Evolutionary conservation across 257 asterid genomes (phyloP).

Genomic region (Nicotiana undulata): DNA sequence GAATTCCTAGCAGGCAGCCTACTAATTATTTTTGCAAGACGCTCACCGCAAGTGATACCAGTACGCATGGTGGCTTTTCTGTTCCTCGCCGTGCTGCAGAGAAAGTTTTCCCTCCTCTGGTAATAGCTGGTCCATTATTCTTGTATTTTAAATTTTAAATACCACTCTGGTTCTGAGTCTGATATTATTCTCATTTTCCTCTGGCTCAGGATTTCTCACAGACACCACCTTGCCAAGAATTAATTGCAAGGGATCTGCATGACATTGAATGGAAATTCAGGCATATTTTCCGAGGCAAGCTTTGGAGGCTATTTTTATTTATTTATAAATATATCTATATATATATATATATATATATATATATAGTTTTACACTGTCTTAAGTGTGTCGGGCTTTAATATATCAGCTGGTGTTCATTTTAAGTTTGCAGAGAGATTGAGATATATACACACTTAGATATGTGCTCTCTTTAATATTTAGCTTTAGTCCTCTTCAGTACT

Average conservation of each 20-base stretch:
- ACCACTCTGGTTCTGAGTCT: background rate
- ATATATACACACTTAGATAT: background rate
- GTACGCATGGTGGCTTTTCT: constrained; percentile 99
- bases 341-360: too few relatives aligned
- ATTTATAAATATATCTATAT: too few relatives aligned
- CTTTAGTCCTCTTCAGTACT: background rate
- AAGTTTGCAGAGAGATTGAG: background rate
- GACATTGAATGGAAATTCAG: constrained; percentile 96
- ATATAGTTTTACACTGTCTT: background rate
- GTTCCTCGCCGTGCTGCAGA: constrained; percentile 99
- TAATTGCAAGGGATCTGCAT: constrained; percentile 95
- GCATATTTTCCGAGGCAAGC: constrained; percentile 83
- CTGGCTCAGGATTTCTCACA: constrained; percentile 70
- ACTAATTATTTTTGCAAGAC: constrained; percentile 96
- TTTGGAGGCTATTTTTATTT: background rate
- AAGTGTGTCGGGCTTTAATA: background rate
- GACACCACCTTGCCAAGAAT: constrained; percentile 94
- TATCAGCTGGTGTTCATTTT: background rate
- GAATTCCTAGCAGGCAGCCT: constrained; percentile 83
- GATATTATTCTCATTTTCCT: constrained; percentile 6
- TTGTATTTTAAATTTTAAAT: background rate
- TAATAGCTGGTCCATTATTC: constrained; percentile 13
- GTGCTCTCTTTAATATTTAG: background rate
- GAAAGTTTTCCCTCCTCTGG: constrained; percentile 98
- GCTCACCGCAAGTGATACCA: constrained; percentile 92